Evolutionary conservation across 495 filamentous ascomycete genomes (phyloP), one percentile per base, ranked within the genome.

Genomic region (Penicillium flavigenum): DNA sequence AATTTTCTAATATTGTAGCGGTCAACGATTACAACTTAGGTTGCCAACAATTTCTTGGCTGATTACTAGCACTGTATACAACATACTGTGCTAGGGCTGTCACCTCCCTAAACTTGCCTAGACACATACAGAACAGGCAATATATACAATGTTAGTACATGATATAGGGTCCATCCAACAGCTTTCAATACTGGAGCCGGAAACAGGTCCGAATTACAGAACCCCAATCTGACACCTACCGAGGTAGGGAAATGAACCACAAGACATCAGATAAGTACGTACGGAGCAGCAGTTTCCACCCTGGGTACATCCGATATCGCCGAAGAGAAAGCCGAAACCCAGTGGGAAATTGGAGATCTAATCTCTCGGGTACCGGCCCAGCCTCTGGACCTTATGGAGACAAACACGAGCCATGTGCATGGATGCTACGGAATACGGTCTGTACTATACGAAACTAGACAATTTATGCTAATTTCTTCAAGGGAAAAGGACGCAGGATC

Each of bases 221-320:
- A 19, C 17, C 11, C 4, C 22, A 20, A 26, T 27, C 12, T 27
- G 44, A 26, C 24, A 26, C 24, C 24, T 27, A 46, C 24, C 22
- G 22, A 22, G 46, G 46, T 14, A 48, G 4, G 43, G 8, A 16
- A 5, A 26, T 5, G 19, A 44, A 14, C 43, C 5, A 8, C 10
- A 5, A 19, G 19, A 20, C 5, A 43, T 22, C 10, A 14, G 11
- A 22, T 24, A 26, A 26, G 24, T 5, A 26, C 24, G 6, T 26
- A 26, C 2, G 24, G 24, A 44, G 19, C n/a, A 41, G 51, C 22
- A 26, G 24, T 19, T 47, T 26, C 52, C 51, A 26, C 27, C 26
- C n/a, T 48, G 46, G 8, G 10, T 4, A 50, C 39, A 44, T 53
- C 51, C 51, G 51, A 53, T 53, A 24, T 53, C 51, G 51, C 51